Evolutionary conservation across 345 rosid species (phyloP).

Genomic region (Cardamine resedifolia): DNA sequence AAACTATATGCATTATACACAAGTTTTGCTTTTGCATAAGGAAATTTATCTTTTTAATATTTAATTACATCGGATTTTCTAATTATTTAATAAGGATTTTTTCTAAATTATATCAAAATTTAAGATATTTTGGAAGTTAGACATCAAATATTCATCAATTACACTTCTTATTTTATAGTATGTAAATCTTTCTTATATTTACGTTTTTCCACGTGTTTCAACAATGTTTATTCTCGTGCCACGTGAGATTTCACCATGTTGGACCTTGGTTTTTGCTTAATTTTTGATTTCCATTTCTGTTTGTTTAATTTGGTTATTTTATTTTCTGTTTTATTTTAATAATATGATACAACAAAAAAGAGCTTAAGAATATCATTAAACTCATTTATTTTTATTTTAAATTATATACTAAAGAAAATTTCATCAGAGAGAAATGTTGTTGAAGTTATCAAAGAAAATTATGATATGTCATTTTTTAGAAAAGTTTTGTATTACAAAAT

Average conservation of each 20-base stretch:
- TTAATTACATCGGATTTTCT: not conserved
- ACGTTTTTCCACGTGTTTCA: not conserved
- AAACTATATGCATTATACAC: not conserved
- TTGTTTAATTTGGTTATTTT: no score
- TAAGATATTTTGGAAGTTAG: not conserved
- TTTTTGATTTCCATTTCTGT: no score
- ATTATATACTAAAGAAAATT: not conserved
- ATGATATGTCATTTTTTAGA: not conserved
- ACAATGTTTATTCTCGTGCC: no score
- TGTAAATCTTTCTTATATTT: not conserved
- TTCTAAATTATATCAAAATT: not conserved
- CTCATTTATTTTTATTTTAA: no score
- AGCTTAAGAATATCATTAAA: no score
- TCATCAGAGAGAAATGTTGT: not conserved
- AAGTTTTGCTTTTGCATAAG: not conserved
- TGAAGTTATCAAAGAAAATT: not conserved
- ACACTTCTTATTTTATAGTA: not conserved
- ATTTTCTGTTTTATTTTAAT: no score
- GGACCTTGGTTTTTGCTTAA: no score
- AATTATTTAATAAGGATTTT: not conserved
- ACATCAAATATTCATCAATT: not conserved
- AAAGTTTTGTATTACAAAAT: not conserved
- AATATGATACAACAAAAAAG: no score
- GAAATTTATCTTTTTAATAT: not conserved
- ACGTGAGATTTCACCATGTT: no score